Evolutionary conservation across 2,329 filamentous ascomycete genomes (phyloP).

Genomic region (Colletotrichum sansevieriae): DNA sequence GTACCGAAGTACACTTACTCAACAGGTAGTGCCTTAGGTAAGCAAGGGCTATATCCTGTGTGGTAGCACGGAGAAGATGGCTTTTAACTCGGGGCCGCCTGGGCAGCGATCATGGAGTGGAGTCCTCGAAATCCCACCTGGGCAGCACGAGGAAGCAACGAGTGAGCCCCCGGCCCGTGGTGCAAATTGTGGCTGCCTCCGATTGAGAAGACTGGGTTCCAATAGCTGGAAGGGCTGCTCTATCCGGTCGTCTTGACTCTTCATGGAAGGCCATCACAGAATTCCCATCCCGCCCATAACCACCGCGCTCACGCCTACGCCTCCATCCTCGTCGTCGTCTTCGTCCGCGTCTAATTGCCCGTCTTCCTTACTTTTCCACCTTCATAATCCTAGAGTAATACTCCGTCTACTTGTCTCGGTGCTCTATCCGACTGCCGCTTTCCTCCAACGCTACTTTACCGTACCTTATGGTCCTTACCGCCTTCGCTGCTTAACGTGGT

Average conservation of each 20-base stretch:
- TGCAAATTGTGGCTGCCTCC: constrained; percentile 5
- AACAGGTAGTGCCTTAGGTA: too few species aligned
- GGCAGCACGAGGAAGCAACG: constrained; percentile 15
- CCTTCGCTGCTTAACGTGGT: too few species aligned
- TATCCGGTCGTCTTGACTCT: neutral
- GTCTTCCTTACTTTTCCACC: too few species aligned
- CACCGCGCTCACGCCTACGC: too few species aligned
- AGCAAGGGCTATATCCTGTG: too few species aligned
- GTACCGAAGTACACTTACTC: neutral
- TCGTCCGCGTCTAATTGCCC: too few species aligned
- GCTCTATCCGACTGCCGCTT: constrained; percentile 6
- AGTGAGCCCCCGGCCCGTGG: constrained; percentile 10
- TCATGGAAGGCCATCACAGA: too few species aligned
- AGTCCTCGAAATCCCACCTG: constrained; percentile 15
- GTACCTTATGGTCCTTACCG: too few species aligned
- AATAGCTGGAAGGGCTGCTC: neutral
- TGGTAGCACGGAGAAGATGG: too few species aligned
- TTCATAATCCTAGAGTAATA: too few species aligned
- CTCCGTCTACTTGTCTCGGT: constrained; percentile 6
- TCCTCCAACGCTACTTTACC: neutral
- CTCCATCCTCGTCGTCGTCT: too few species aligned
- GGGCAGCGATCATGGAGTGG: neutral
- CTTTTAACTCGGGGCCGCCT: too few species aligned
- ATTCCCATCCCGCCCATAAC: neutral
- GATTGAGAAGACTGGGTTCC: neutral